Evolutionary conservation across 805 yeast species (phyloP).

Genomic region (Teunomyces gatunensis): DNA sequence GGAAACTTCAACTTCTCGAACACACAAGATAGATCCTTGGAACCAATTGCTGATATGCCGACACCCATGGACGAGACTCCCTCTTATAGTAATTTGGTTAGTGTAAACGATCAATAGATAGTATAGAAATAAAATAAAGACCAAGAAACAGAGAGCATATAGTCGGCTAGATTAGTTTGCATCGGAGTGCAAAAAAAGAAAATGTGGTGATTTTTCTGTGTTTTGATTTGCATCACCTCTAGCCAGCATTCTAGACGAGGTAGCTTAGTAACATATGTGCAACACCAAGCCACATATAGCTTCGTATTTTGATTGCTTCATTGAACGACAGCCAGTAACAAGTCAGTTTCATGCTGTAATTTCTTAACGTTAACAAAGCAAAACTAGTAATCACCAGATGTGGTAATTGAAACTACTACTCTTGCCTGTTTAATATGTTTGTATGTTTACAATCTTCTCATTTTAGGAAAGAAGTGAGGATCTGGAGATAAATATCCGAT

Average conservation of each 20-base stretch:
- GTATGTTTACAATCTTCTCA: not conserved
- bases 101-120: slow-evolving; percentile 3
- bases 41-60: slow-evolving; percentile 25
- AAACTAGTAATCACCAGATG: not conserved
- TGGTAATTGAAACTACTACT: not conserved
- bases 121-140: not conserved
- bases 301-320: not conserved
- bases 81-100: slow-evolving; percentile 12
- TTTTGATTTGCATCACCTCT: not conserved
- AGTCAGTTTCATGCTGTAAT: not conserved
- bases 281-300: too few species aligned
- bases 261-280: not conserved
- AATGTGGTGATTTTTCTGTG: not conserved
- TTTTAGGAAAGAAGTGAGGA: not conserved
- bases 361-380: not conserved
- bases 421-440: not conserved
- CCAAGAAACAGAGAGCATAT: not conserved
- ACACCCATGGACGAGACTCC: slow-evolving; percentile 23
- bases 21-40: slow-evolving; percentile 9
- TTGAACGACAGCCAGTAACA: not conserved
- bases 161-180: too few species aligned
- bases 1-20: not conserved
- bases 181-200: not conserved
- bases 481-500: not conserved
- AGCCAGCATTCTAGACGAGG: not conserved